Conservation (phyloP, 192 early-diverging fungal species). For the Phlyctochytrium arcticum region DNA sequence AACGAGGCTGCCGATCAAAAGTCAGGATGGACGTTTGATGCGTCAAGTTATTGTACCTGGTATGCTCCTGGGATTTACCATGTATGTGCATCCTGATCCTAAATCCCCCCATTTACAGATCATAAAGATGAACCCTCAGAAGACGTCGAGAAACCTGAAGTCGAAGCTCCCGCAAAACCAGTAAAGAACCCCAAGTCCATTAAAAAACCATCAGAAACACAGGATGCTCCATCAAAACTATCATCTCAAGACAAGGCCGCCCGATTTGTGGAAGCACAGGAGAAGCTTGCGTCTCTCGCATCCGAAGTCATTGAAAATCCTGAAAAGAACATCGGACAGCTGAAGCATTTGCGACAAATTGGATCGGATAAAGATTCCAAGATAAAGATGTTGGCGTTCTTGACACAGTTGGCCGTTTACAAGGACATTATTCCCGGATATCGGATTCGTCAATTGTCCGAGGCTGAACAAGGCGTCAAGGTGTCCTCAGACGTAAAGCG, state of each 20-base stretch:
- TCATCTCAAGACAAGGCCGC: conserved; percentile 16
- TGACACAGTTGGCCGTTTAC: conserved; percentile 90
- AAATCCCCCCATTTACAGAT: not conserved
- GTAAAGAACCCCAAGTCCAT: conserved; percentile 17
- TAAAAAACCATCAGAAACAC: not conserved
- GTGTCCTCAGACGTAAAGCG: conserved; percentile 90
- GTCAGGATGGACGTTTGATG: conserved; percentile 55
- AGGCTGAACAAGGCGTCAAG: conserved; percentile 66
- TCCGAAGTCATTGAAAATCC: conserved; percentile 76
- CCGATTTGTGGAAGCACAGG: conserved; percentile 42
- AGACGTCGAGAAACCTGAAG: conserved; percentile 16
- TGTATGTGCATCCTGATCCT: not conserved
- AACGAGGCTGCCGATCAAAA: conserved; percentile 66
- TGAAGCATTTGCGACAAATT: conserved; percentile 67
- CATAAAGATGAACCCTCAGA: not conserved
- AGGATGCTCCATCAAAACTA: conserved; percentile 1
- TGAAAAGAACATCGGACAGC: conserved; percentile 63
- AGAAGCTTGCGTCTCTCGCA: conserved; percentile 77
- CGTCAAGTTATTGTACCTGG: conserved; percentile 36
- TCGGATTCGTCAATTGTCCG: conserved; percentile 83
- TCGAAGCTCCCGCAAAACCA: no score
- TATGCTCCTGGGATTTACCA: no score
- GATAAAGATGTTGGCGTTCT: conserved; percentile 70
- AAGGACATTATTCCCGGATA: conserved; percentile 94
- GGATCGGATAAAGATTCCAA: conserved; percentile 57